Evolutionary conservation across 768 basidiomycete genomes (phyloP).

Genomic region (Boletus tylopilopsis): DNA sequence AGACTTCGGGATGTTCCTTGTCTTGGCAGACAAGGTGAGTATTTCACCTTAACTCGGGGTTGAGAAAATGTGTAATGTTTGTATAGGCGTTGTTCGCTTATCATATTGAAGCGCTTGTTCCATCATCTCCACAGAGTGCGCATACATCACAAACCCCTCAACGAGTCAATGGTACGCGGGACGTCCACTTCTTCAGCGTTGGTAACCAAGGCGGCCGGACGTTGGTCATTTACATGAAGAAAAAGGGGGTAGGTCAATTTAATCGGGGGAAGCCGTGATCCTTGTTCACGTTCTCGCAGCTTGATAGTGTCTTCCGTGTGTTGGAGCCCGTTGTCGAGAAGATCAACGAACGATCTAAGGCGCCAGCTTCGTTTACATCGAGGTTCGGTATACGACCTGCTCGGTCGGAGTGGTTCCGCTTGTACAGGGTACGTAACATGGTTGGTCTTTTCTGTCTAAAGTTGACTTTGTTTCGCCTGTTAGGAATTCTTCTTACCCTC

Average conservation of each 20-base stretch:
- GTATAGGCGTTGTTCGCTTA: conserved; percentile 82
- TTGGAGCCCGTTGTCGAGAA: conserved; percentile 95
- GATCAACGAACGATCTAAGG: conserved; percentile 73
- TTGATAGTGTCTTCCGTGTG: conserved; percentile 93
- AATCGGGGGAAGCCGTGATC: conserved; percentile 4
- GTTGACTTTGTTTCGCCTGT: background rate
- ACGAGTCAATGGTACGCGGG: conserved; percentile 84
- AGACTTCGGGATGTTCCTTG: conserved; percentile 95
- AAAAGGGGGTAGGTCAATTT: conserved; percentile 62
- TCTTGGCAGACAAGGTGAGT: conserved; percentile 83
- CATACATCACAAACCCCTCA: conserved; percentile 80
- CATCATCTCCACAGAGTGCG: conserved; percentile 68
- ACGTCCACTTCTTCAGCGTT: conserved; percentile 95
- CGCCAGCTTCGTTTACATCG: conserved; percentile 65
- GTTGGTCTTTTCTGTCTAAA: background rate
- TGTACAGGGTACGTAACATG: conserved; percentile 58
- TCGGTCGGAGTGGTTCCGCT: conserved; percentile 91
- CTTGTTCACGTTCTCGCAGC: conserved; percentile 29
- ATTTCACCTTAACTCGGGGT: background rate
- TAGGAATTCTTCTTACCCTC: conserved; percentile 90
- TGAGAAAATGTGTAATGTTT: background rate
- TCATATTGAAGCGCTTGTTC: conserved; percentile 94
- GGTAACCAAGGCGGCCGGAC: conserved; percentile 85
- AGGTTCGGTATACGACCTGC: conserved; percentile 75
- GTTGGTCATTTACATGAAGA: conserved; percentile 93